Base-by-base conservation (phyloP, 1,284 basidiomycete species). In the Lignosus rhinocerotis region DNA sequence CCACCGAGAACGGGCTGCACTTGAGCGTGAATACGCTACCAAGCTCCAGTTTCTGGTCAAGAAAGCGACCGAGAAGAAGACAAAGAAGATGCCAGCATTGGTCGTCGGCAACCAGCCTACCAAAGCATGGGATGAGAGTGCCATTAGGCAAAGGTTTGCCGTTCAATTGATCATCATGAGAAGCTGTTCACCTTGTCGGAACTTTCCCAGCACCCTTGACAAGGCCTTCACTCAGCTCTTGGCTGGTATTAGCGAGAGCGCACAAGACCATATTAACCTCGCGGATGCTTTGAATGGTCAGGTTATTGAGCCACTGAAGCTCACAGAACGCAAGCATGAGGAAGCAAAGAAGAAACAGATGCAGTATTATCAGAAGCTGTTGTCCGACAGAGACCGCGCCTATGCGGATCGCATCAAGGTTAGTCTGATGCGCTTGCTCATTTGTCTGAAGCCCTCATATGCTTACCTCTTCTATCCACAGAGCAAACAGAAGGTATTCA, bases 1-100 rank as follows among this genome's bases (percentile, higher is more conserved):
- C 48, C 86, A 90, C 68, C 77, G 78, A 53, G 87, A 88, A 54
- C 80, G 86, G 43, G 83, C 76, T 16, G 79, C 77, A 12, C 75
- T 93, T 12, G 91, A 93, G 70, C 83, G 85, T 52, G 90, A 93
- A 67, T 92, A 91, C 69, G 87, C 89, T 1, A 69, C 73, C 17
- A 92, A 88, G 67, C 75, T 92, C 17, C 84, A 88, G 67, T 71
- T 76, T 14, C 72, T 93, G 30, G 79, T 80, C 3, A 85, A 80
- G 72, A 92, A 86, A 68, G 84, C 86, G 1, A 73, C 78, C 16
- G 92, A 93, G 50, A 89, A 84, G 79, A 90, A 87, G 71, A 73
- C 72, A 43, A 89, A 83, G 73, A 77, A 79, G 55, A 80, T 83
- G 61, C 68, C 75, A 2, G 69, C 74, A 19, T 73, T 88, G 21